These are phyloP conservation scores for Ettlia oleoabundans DNA, from an alignment of 139 green algal genomes.

Conservation along the genomic window DNA sequence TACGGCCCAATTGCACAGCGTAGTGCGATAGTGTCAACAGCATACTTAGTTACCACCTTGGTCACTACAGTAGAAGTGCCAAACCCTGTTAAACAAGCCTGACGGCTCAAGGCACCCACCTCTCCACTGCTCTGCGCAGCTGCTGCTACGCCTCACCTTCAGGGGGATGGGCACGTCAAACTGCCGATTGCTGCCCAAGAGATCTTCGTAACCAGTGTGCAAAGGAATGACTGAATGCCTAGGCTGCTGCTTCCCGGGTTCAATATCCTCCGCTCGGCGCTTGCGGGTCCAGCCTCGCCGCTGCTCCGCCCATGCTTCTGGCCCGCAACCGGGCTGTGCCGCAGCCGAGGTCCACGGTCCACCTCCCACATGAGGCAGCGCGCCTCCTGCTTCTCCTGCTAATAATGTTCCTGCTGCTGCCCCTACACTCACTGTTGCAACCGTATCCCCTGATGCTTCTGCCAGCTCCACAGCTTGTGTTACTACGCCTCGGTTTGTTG, in stretches of 20 bases:
- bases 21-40: too few relatives aligned
- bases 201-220: neutral
- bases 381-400: neutral
- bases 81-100: neutral
- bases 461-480: neutral
- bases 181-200: neutral
- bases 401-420: neutral
- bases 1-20: neutral
- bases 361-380: too few relatives aligned
- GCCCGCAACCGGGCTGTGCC: neutral
- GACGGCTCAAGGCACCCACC: too few relatives aligned
- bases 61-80: neutral
- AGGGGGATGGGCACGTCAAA: constrained; percentile 13
- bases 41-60: too few relatives aligned
- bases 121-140: neutral
- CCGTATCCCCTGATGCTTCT: neutral
- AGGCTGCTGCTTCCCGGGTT: neutral
- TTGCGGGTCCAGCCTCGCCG: constrained; percentile 11
- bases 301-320: constrained; percentile 9
- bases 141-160: neutral
- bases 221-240: neutral
- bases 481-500: neutral
- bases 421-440: neutral
- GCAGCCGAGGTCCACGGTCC: too few relatives aligned
- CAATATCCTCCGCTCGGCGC: neutral